Conservation (phyloP, 148 eudicot species). For the Rhododendron simsii region DNA sequence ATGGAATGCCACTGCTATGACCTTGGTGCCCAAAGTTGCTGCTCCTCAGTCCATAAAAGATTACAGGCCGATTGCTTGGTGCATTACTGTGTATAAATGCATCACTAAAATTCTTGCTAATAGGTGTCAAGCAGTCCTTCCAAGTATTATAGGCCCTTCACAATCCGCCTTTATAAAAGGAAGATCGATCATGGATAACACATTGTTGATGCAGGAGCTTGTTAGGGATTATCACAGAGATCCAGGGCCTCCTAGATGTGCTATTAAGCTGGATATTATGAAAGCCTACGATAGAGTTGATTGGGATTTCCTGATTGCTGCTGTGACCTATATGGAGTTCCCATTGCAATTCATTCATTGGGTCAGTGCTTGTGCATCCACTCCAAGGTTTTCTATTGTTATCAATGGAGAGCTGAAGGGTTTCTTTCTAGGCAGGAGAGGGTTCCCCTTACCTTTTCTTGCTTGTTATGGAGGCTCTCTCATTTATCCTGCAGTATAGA, state of each 20-base stretch:
- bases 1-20: background rate
- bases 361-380: background rate
- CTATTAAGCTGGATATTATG: background rate
- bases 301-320: background rate
- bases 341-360: too few species aligned
- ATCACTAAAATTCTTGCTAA: background rate
- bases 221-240: background rate
- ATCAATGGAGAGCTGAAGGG: background rate
- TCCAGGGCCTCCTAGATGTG: background rate
- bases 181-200: background rate
- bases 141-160: background rate
- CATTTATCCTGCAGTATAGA: too few species aligned
- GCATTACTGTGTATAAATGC: background rate
- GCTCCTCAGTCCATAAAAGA: background rate
- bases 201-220: background rate
- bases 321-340: background rate
- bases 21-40: background rate
- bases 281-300: background rate
- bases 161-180: background rate
- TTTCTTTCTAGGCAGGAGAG: too few species aligned
- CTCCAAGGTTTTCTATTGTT: background rate
- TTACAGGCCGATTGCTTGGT: background rate
- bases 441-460: too few species aligned
- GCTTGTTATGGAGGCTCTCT: too few species aligned
- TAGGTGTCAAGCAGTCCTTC: background rate